Percentiles rank a stretch among this genome's conserved stretches.
These are phyloP conservation scores for Cyclotella atomus DNA, from an alignment of 108 stramenopile species.

Conservation along the genomic window DNA sequence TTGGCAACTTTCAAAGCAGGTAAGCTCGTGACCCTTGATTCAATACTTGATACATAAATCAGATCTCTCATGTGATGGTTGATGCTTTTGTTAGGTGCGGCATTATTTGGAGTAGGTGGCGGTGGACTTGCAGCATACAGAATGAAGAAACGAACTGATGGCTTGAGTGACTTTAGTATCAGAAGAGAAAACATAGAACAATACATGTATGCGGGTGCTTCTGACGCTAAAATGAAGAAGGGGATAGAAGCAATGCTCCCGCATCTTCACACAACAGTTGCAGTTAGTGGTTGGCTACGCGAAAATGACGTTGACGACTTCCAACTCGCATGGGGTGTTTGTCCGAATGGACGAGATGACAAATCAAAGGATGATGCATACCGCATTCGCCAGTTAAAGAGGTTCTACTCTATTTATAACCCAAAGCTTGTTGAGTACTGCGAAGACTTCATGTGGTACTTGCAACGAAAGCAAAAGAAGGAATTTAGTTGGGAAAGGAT, in stretches of 20 bases:
- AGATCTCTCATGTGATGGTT: background rate
- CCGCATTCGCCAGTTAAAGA: constrained; percentile 39
- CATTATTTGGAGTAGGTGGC: constrained; percentile 69
- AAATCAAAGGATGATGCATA: constrained; percentile 32
- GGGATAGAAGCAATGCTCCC: constrained; percentile 46
- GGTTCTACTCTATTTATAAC: constrained; percentile 61
- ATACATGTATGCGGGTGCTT: constrained; percentile 36
- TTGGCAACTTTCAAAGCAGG: constrained; percentile 54
- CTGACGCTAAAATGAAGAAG: constrained; percentile 49
- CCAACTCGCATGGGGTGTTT: constrained; percentile 66
- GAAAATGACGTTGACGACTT: constrained; percentile 60
- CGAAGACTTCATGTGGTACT: constrained; percentile 45
- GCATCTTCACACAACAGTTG: constrained; percentile 57
- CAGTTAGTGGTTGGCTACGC: constrained; percentile 62
- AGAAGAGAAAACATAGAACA: constrained; percentile 55
- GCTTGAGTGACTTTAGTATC: constrained; percentile 63
- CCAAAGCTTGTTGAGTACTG: constrained; percentile 45
- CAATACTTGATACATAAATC: too few relatives aligned
- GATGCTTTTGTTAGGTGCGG: constrained; percentile 22
- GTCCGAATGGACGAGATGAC: constrained; percentile 45
- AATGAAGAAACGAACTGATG: constrained; percentile 64
- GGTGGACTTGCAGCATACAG: constrained; percentile 68
- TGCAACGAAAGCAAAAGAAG: constrained; percentile 32
- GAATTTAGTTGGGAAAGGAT: constrained; percentile 48
- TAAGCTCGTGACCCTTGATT: background rate